Base-by-base conservation (phyloP, 1,284 basidiomycete genomes). In the Ceratobasidium sp. region DNA sequence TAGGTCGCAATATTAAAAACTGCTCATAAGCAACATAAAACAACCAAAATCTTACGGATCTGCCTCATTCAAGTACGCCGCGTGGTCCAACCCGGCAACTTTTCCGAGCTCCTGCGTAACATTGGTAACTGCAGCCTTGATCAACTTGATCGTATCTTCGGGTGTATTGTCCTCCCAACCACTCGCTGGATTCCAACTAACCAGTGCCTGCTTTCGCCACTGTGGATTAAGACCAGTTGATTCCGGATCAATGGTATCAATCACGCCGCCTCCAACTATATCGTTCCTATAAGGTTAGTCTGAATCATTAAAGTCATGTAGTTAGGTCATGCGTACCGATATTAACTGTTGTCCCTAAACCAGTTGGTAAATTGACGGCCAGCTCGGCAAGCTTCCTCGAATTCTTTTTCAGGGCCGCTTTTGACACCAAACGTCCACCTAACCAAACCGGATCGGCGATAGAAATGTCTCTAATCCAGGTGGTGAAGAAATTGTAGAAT, bases 1-100 rank as follows among this genome's bases (percentile, higher is more conserved):
- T 33, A 33, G 4, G 33, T 4, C 33, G 33, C 33, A 33, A 33
- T 4, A 33, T 33, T 4, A 33, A 33, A 33, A 4, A 33, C 4
- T 1, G 33, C 4, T 33, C 33, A 33, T 33, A 33, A 33, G 4
- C 33, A 33, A 33, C 33, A 33, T 33, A 33, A 33, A 4, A 4
- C 33, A 33, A 4, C 33, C 33, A 46, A 42, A n/a, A 3, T 59
- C 56, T 46, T 85, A 86, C 20, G 84, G 44, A 79, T 86, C 13
- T 26, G 85, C 87, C 84, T 89, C 87, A 73, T 88, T 87, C 57
- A 87, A 82, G 77, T 86, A 86, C 1, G 85, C 83, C 4, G 84
- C 87, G 5, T 85, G 84, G 17, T 83, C 82, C 6, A 71, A 26
- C 1, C 85, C 84, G 0, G 82, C 81, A 42, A 81, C 80, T 17